Evolutionary conservation across 768 basidiomycete species (phyloP), one percentile per base, ranked within the genome.

Genomic region (Leccinum sublutescens): DNA sequence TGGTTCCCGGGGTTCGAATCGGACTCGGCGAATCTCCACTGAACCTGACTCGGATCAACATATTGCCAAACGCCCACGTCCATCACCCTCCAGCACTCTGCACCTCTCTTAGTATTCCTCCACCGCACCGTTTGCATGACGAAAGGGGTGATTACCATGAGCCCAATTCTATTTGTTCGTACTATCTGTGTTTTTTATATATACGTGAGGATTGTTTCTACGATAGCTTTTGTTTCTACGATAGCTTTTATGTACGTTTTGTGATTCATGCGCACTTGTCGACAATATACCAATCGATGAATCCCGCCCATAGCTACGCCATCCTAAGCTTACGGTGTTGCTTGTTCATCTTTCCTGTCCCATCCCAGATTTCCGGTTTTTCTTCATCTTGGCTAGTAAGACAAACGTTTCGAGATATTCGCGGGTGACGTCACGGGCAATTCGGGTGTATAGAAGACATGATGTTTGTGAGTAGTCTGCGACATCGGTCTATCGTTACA

Each of bases 301-400:
- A 31, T 31, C 11, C 31, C 31, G 31, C 31, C 31, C 31, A 59
- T 29, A 74, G 17, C 67, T 67, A 71, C 36, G 55, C 66, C 58
- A 70, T 64, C 49, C 72, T 56, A 3, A 59, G 10, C 48, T 73
- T 73, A 48, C 70, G 60, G 8, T 56, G 33, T 17, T 50, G 21
- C 48, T 67, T 72, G 17, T 55, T 47, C 68, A 27, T 27, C 53
- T 6, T 62, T 1, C 59, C 66, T 8, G 70, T 72, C n/a, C 73
- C 72, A 36, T 73, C 73, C 66, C 66, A 75, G 3, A 72, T 56
- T n/a, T 74, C 4, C 53, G 57, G 49, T 64, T 74, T n/a, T 62
- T 40, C 56, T 71, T 74, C 70, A 74, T 68, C 53, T 64, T 68
- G 40, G 15, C 66, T 27, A 27, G 27, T n/a, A 73, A 21, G 10